Evolutionary conservation across 176 grass and related monocot species (phyloP).

Genomic region (Bolboschoenus planiculmis): DNA sequence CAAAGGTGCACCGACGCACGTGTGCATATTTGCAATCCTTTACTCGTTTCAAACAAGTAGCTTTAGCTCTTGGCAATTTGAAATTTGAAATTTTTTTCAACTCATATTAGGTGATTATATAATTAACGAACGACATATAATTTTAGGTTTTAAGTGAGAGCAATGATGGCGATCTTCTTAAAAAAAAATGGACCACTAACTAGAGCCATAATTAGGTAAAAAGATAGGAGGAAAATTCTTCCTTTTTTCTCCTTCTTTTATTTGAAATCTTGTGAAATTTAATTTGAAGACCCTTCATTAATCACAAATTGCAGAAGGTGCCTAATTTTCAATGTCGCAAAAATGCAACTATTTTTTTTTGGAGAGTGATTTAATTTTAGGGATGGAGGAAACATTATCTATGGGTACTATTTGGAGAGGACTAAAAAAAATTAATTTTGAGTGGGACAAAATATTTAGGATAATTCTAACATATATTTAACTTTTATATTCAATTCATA

Average conservation of each 20-base stretch:
- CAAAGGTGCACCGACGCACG: constrained; percentile 3
- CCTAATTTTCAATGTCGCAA: neutral
- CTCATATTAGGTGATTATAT: neutral
- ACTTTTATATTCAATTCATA: too few relatives aligned
- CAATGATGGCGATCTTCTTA: neutral
- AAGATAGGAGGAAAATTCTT: neutral
- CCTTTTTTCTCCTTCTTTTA: neutral
- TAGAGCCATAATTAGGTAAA: neutral
- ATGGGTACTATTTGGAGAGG: too few relatives aligned
- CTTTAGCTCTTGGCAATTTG: neutral
- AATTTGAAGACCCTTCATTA: neutral
- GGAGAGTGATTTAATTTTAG: neutral
- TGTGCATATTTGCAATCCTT: neutral
- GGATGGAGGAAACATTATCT: too few relatives aligned
- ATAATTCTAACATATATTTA: too few relatives aligned
- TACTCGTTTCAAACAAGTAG: neutral
- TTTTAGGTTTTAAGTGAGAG: neutral
- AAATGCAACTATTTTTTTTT: neutral
- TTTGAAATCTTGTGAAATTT: neutral
- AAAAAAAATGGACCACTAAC: neutral
- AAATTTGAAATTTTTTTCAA: neutral
- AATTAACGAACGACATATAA: neutral
- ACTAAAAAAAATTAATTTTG: too few relatives aligned
- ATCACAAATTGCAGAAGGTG: neutral
- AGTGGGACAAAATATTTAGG: too few relatives aligned